phyloP scores from a whole-genome alignment of 441 rosid species.

The Corymbia citriodora region DNA sequence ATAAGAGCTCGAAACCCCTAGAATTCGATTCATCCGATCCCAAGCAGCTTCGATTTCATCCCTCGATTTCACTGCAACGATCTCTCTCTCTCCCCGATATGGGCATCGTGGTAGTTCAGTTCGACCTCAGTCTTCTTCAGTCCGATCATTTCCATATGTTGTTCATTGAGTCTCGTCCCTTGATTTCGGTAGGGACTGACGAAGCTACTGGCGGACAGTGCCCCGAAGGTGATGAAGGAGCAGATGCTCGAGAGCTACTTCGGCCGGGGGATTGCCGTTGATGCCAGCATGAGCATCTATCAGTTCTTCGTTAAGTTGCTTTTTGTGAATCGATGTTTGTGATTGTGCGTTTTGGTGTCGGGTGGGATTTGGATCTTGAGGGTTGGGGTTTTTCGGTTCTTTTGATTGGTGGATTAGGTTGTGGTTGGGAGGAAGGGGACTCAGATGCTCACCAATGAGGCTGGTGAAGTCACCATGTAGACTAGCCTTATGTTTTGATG shows the following conservation, averaged over 20 bases:
- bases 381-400: not conserved
- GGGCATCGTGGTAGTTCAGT: constrained; percentile 7
- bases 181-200: constrained; percentile 64
- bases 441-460: constrained; percentile 89
- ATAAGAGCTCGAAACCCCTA: not conserved
- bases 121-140: not conserved
- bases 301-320: constrained; percentile 1
- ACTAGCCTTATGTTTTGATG: too few relatives aligned
- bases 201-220: constrained; percentile 87
- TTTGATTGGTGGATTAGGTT: constrained; percentile 36
- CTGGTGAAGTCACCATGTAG: constrained; percentile 95
- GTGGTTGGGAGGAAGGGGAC: constrained; percentile 77
- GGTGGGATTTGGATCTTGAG: too few relatives aligned
- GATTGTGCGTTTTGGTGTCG: too few relatives aligned
- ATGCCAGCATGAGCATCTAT: constrained; percentile 96
- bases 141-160: not conserved
- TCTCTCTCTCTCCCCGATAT: not conserved
- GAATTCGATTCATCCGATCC: not conserved
- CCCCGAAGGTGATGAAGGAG: constrained; percentile 82
- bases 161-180: not conserved
- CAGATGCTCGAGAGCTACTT: constrained; percentile 82
- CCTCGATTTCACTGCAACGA: too few relatives aligned
- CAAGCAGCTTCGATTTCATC: not conserved
- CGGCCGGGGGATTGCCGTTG: constrained; percentile 88
- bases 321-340: not conserved